Conservation (phyloP, 805 yeast genomes). For the Metschnikowia cubensis region DNA sequence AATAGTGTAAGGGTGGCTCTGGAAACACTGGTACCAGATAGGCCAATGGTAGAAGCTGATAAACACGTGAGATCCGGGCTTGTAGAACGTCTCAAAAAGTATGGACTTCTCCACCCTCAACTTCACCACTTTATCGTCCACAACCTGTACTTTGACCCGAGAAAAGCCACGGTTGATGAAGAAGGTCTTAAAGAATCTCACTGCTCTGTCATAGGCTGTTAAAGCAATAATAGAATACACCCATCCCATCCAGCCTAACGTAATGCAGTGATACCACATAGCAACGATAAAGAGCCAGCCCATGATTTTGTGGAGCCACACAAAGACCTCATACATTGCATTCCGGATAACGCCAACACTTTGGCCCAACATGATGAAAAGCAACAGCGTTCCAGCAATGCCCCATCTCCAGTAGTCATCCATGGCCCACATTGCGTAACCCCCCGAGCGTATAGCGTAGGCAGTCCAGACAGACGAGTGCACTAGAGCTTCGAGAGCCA, state of each 20-base stretch:
- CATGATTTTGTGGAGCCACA: constrained; percentile 13
- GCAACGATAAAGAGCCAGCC: constrained; percentile 19
- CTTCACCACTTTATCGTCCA: constrained; percentile 13
- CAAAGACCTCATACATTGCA: constrained; percentile 15
- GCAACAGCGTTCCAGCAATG: constrained; percentile 13
- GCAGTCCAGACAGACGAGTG: constrained; percentile 19
- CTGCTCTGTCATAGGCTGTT: constrained; percentile 14
- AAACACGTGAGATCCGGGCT: constrained; percentile 15
- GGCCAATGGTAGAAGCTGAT: constrained; percentile 18
- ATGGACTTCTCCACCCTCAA: constrained; percentile 15
- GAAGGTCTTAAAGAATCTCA: constrained; percentile 14
- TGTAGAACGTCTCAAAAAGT: constrained; percentile 12
- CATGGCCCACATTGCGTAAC: constrained; percentile 13
- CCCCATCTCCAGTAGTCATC: constrained; percentile 20
- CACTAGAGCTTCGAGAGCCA: constrained; percentile 16
- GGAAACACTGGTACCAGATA: constrained; percentile 18
- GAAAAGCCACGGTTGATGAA: constrained; percentile 16
- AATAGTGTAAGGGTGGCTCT: constrained; percentile 18
- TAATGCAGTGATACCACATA: constrained; percentile 19
- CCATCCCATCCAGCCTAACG: constrained; percentile 21
- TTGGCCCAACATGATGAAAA: constrained; percentile 16
- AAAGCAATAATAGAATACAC: constrained; percentile 16
- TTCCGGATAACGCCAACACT: constrained; percentile 12
- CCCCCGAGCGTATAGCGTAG: constrained; percentile 14
- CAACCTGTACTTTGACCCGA: constrained; percentile 5